phyloP scores from a whole-genome alignment of 441 rosid species.

The Iberis amara region DNA sequence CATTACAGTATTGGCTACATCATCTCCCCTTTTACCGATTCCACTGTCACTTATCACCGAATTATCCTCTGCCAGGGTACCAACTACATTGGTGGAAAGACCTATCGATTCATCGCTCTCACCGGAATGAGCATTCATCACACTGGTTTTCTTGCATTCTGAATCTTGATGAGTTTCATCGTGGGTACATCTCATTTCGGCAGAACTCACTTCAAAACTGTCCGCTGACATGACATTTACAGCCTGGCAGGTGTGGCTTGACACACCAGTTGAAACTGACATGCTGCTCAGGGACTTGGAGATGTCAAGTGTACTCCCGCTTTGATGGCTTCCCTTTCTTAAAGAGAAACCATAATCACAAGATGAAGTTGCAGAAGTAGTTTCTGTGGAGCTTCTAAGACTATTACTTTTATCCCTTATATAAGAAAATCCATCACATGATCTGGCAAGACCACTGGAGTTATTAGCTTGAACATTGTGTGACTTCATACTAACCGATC shows the following conservation, averaged over 20 bases:
- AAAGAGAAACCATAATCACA: conserved; percentile 65
- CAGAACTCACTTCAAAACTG: conserved; percentile 36
- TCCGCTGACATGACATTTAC: conserved; percentile 38
- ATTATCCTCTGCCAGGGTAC: conserved; percentile 36
- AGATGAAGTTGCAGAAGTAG: conserved; percentile 81
- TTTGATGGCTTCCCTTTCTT: conserved; percentile 53
- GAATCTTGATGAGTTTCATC: conserved; percentile 35
- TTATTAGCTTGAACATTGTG: conserved; percentile 64
- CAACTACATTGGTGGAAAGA: conserved; percentile 36
- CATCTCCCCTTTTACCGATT: conserved; percentile 37
- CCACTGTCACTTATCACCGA: conserved; percentile 28
- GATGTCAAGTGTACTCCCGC: conserved; percentile 62
- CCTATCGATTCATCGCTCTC: conserved; percentile 36
- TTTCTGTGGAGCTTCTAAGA: conserved; percentile 81
- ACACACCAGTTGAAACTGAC: conserved; percentile 54
- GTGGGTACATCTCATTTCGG: conserved; percentile 32
- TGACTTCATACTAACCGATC: conserved; percentile 79
- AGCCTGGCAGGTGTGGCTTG: conserved; percentile 45
- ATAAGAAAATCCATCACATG: conserved; percentile 67
- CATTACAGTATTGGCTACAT: conserved; percentile 25
- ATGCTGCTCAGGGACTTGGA: conserved; percentile 56
- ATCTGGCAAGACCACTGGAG: conserved; percentile 42
- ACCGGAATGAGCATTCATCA: conserved; percentile 27
- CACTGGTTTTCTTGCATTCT: conserved; percentile 35
- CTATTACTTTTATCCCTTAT: conserved; percentile 60